Conservation (phyloP, 164 flowering plant species). For the Paratinospora sagittata region DNA sequence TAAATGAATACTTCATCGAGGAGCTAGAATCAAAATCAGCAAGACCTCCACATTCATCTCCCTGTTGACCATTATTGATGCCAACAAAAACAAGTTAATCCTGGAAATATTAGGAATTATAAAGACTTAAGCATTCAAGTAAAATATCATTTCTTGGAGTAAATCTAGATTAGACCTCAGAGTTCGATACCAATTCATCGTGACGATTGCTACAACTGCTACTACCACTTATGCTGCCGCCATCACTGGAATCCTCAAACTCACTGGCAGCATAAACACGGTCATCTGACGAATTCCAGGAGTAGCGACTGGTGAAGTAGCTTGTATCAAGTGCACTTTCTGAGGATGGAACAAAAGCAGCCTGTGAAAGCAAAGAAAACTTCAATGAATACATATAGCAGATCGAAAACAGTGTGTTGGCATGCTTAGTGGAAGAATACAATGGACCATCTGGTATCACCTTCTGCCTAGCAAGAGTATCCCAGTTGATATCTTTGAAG, state of each 20-base stretch:
- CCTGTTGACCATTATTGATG: slow-evolving; percentile 37
- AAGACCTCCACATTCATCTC: slow-evolving; percentile 78
- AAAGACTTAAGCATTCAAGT: neutral
- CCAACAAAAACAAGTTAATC: slow-evolving; percentile 8
- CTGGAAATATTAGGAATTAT: slow-evolving; percentile 2
- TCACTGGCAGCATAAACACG: slow-evolving; percentile 57
- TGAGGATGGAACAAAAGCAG: slow-evolving; percentile 95
- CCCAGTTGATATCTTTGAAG: slow-evolving; percentile 97
- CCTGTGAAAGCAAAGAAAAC: slow-evolving; percentile 38
- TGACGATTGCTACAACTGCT: slow-evolving; percentile 85
- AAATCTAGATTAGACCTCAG: neutral
- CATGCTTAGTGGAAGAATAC: neutral
- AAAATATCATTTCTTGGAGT: neutral
- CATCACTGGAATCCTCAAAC: slow-evolving; percentile 76
- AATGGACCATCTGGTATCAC: slow-evolving; percentile 24
- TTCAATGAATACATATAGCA: slow-evolving; percentile 1
- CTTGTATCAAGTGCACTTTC: slow-evolving; percentile 93
- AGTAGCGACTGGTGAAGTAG: slow-evolving; percentile 95
- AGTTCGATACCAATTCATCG: slow-evolving; percentile 70
- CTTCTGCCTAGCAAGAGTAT: slow-evolving; percentile 98
- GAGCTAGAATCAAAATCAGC: slow-evolving; percentile 74
- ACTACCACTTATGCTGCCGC: slow-evolving; percentile 75
- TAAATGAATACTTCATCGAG: slow-evolving; percentile 75
- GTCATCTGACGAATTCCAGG: slow-evolving; percentile 78
- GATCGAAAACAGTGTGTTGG: neutral